Evolutionary conservation across 805 yeast species (phyloP), one percentile per base, ranked within the genome.

Genomic region (Hanseniaspora taiwanica): DNA sequence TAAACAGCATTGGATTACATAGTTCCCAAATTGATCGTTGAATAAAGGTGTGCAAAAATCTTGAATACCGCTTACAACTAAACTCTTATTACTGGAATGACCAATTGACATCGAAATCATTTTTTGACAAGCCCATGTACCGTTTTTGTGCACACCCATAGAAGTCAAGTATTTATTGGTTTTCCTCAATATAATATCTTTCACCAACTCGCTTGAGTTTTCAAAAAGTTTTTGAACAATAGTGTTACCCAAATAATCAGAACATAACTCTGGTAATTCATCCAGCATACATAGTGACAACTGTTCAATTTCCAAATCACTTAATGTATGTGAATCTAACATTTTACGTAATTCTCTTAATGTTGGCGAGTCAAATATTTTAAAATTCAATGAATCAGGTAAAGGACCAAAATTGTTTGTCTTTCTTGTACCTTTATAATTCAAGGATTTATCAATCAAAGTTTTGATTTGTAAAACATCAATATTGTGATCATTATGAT

Each of bases 101-200:
- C 75, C 76, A 46, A 69, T 61, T 3, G 85, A 80, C 35, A 78
- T 77, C 48, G 77, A 81, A 49, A 91, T 86, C 59, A 91, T 79
- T 60, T 89, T 91, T 60, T 91, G 98, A 19, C 95, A 94, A 2
- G 96, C 97, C 98, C 98, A 91, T 4, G 98, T 91, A 46, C 98
- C 98, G 58, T 91, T 91, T 55, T 91, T 91, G 63, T 91, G 98
- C 42, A 85, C 79, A 50, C 96, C 91, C 68, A 89, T 80, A 50
- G 85, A 93, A 1, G 96, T 83, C 46, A 91, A 65, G 53, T 71
- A 83, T 21, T 87, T 93, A 3, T 80, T 66, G 32, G 93, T 74
- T 47, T 73, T 74, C 51, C 80, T 74, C 42, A 91, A 69, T 84
- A 91, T 81, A 56, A 80, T 72, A 48, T 82, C 79, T 53, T 84